Conservation (phyloP, 768 basidiomycete genomes). For the Russula griseocarnosa region DNA sequence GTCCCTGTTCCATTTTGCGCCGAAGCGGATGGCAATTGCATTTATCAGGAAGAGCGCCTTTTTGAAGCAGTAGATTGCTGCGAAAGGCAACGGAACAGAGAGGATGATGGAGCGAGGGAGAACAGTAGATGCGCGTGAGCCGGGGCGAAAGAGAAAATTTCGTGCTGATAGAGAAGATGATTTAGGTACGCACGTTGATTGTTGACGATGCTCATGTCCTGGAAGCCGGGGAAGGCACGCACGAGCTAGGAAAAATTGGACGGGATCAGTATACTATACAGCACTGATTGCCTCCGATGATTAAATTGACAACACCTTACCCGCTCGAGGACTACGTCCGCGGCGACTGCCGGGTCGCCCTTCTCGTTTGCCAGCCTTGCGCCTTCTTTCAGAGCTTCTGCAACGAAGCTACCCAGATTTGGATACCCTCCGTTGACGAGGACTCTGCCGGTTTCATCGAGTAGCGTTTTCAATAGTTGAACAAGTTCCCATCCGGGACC, state of each 20-base stretch:
- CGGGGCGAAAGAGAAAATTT: conserved; percentile 3
- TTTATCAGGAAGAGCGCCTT: conserved; percentile 83
- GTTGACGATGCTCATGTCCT: conserved; percentile 67
- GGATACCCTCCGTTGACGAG: conserved; percentile 58
- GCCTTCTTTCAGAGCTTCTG: conserved; percentile 60
- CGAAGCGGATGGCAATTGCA: conserved; percentile 64
- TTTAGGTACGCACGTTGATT: conserved; percentile 49
- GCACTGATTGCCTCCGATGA: conserved; percentile 2
- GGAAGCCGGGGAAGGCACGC: conserved; percentile 74
- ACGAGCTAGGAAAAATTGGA: conserved; percentile 52
- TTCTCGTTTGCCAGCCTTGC: conserved; percentile 35
- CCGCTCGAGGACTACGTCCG: conserved; percentile 60
- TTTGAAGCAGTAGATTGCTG: conserved; percentile 87
- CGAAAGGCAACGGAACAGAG: not conserved
- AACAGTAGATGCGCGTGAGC: conserved; percentile 1
- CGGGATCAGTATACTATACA: conserved; percentile 20
- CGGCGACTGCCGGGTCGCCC: conserved; percentile 36
- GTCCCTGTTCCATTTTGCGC: conserved; percentile 37
- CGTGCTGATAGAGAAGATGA: not conserved
- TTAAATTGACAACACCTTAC: conserved; percentile 39
- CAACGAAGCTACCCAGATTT: conserved; percentile 70
- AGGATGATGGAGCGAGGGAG: not conserved
- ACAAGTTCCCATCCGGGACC: conserved; percentile 73
- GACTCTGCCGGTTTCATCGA: conserved; percentile 71
- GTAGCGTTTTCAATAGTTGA: conserved; percentile 53